These are phyloP conservation scores for Westerdykella aurantiaca DNA, from an alignment of 2,329 filamentous ascomycete genomes.

Conservation along the genomic window DNA sequence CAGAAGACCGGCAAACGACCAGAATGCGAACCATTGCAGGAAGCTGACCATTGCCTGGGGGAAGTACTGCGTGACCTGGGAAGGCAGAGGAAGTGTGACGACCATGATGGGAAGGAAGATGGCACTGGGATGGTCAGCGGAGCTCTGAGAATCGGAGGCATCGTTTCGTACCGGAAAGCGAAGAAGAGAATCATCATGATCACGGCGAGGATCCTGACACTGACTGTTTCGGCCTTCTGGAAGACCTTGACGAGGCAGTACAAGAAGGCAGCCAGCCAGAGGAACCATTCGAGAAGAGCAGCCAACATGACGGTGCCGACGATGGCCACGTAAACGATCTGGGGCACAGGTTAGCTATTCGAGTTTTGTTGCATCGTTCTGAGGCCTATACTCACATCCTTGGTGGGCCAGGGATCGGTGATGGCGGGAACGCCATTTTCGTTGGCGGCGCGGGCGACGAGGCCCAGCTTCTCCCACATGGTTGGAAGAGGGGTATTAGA, in stretches of 20 bases:
- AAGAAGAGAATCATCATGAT: conserved; percentile 69
- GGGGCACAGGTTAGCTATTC: neutral
- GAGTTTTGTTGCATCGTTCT: neutral
- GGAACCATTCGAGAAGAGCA: conserved; percentile 85
- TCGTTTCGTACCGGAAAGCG: conserved; percentile 58
- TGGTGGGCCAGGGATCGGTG: conserved; percentile 35
- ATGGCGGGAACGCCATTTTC: conserved; percentile 28
- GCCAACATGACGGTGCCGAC: conserved; percentile 76
- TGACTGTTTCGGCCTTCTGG: conserved; percentile 83
- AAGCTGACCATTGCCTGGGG: conserved; percentile 61
- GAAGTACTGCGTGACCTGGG: conserved; percentile 65
- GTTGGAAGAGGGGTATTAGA: conserved; percentile 10
- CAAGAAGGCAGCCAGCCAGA: conserved; percentile 89
- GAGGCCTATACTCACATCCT: conserved; percentile 34
- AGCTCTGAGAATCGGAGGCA: too few relatives aligned
- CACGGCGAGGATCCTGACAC: conserved; percentile 70
- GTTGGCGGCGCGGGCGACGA: conserved; percentile 23
- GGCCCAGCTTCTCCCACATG: conserved; percentile 23
- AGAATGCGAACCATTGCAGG: conserved; percentile 94
- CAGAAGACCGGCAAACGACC: conserved; percentile 78
- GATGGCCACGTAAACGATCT: conserved; percentile 83
- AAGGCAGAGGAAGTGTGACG: conserved; percentile 79
- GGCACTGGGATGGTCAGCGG: conserved; percentile 48
- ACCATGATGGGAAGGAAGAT: conserved; percentile 93
- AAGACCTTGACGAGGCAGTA: conserved; percentile 89